phyloP scores from a whole-genome alignment of 768 basidiomycete species.

The Serendipita sp. region DNA sequence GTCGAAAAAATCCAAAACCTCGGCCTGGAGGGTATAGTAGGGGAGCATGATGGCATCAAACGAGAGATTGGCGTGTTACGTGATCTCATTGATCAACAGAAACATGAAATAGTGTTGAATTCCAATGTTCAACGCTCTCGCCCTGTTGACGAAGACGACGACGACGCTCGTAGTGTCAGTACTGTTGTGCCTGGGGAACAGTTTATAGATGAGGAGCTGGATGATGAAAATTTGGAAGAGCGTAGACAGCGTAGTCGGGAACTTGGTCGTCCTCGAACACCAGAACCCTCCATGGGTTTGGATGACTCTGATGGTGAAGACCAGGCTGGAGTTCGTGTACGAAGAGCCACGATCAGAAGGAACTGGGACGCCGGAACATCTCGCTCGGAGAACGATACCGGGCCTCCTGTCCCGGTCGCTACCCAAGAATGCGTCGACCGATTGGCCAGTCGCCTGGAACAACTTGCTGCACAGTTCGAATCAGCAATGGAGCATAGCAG shows the following conservation, averaged over 20 bases:
- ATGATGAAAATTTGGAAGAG: constrained; percentile 17
- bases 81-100: constrained; percentile 52
- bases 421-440: constrained; percentile 24
- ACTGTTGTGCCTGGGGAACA: constrained; percentile 38
- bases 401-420: constrained; percentile 12
- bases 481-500: constrained; percentile 58
- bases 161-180: constrained; percentile 52
- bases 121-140: constrained; percentile 19
- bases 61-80: constrained; percentile 58
- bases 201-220: constrained; percentile 24
- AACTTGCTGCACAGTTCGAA: constrained; percentile 55
- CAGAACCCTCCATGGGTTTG: constrained; percentile 57
- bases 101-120: constrained; percentile 27
- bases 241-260: constrained; percentile 30
- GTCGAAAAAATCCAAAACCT: constrained; percentile 58
- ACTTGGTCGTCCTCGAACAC: constrained; percentile 59
- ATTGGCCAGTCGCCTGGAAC: constrained; percentile 44
- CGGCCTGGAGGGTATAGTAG: constrained; percentile 62
- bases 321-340: constrained; percentile 10
- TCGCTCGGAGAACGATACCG: constrained; percentile 9
- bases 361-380: neutral
- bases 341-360: constrained; percentile 12
- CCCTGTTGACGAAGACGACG: constrained; percentile 42
- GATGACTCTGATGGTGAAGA: constrained; percentile 23
- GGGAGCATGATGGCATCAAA: constrained; percentile 72